Base-by-base conservation (phyloP, 768 basidiomycete species). In the Cyathus striatus region DNA sequence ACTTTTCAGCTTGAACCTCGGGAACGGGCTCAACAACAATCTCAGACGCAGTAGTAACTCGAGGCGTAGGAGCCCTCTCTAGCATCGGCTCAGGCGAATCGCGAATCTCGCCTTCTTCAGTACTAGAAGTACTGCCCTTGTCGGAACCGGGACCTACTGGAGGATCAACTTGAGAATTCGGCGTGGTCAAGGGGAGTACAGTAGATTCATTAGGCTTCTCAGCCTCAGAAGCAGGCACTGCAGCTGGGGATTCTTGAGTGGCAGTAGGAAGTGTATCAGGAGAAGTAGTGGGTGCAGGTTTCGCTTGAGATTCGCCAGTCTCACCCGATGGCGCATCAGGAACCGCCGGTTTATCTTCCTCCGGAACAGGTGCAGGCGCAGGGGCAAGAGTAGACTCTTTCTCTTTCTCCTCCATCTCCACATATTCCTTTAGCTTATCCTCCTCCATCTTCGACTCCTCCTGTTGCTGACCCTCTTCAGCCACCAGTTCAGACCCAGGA, bases 331-430 rank as follows among this genome's bases (percentile, higher is more conserved):
- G n/a, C n/a, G 7, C 27, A 30, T 30, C 27, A n/a, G n/a, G 27
- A 30, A 7, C n/a, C 27, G 27, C 46, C 6, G 41, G 42, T n/a
- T 48, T 42, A 30, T 43, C 39, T 23, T 48, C 46, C 34, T 27
- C 22, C 7, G 33, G 13, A 7, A 13, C 12, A 33, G 32, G 47
- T 21, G 30, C 38, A 22, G 38, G 34, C 2, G 16, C 20, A 20
- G 45, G 30, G 23, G 14, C 40, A n/a, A n/a, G n/a, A n/a, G n/a
- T n/a, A 4, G 24, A n/a, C 10, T 17, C 18, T 0, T 38, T 30
- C 22, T 43, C n/a, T 22, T 43, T 49, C 23, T 47, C 49, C 23
- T 35, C 49, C 40, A 50, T 6, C 27, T 50, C 54, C 2, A 41
- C 56, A 10, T 37, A 32, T 23, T 43, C 42, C 14, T 25, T 37